Evolutionary conservation across 78 protist genomes (phyloP).

Genomic region (Paratrimastix pyriformis): DNA sequence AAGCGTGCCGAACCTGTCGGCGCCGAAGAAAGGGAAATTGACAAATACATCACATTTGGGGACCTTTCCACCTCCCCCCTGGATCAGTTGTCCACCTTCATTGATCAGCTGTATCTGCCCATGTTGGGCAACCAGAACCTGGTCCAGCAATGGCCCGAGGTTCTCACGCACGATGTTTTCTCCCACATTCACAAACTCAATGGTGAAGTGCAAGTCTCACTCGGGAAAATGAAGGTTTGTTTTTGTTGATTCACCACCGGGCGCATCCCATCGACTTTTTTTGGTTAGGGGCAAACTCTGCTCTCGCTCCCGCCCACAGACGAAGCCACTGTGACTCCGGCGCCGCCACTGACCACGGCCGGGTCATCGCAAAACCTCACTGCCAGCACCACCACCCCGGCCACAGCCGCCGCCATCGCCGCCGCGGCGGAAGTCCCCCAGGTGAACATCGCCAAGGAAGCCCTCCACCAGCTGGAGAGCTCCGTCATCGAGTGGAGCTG

Average conservation of each 20-base stretch:
- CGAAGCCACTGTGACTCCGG: not conserved
- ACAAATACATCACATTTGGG: not conserved
- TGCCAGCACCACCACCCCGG: not conserved
- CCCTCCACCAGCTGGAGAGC: slow-evolving; percentile 44
- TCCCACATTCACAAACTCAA: not conserved
- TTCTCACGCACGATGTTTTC: slow-evolving; percentile 17
- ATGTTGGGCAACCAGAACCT: not conserved
- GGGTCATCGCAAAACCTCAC: not conserved
- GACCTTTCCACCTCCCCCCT: slow-evolving; percentile 21
- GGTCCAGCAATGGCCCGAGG: slow-evolving; percentile 9
- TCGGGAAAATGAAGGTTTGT: slow-evolving; percentile 19
- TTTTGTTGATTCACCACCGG: too few relatives aligned
- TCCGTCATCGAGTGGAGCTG: slow-evolving; percentile 47
- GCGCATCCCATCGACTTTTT: not conserved
- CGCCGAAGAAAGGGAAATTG: not conserved
- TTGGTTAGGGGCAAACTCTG: slow-evolving; percentile 32
- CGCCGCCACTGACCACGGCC: not conserved
- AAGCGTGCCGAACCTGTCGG: not conserved
- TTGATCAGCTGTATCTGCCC: slow-evolving; percentile 21
- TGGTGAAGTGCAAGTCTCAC: not conserved
- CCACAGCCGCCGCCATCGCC: not conserved
- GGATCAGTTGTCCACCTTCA: not conserved
- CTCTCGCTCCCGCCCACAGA: slow-evolving; percentile 41
- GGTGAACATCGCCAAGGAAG: slow-evolving; percentile 22
- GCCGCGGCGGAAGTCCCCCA: not conserved